Conservation (phyloP, 768 basidiomycete genomes). For the Xerocomellus amylosporus region DNA sequence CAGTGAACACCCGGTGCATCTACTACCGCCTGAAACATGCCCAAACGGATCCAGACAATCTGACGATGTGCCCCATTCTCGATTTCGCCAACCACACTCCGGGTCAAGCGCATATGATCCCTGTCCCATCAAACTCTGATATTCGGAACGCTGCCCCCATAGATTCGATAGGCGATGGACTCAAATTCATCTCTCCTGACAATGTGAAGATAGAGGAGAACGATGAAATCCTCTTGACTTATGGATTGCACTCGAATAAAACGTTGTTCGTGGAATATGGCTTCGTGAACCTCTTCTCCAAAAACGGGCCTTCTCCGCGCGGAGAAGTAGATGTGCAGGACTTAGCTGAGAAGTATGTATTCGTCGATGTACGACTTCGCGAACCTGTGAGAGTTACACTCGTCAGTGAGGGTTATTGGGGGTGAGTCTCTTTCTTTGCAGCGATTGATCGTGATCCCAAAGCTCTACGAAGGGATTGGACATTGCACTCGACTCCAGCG, state of each 20-base stretch:
- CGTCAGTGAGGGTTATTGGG: constrained; percentile 74
- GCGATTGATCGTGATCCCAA: neutral
- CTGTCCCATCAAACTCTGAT: constrained; percentile 36
- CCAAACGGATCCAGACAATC: constrained; percentile 62
- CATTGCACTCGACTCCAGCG: constrained; percentile 58
- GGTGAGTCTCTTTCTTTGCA: constrained; percentile 44
- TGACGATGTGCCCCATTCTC: constrained; percentile 84
- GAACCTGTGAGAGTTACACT: constrained; percentile 53
- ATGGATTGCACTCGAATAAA: constrained; percentile 76
- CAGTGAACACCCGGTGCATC: constrained; percentile 92
- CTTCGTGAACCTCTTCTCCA: constrained; percentile 52
- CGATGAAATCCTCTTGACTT: constrained; percentile 73
- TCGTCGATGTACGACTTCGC: constrained; percentile 39
- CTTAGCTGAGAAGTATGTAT: constrained; percentile 50
- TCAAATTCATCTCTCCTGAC: constrained; percentile 50
- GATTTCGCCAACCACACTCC: constrained; percentile 86
- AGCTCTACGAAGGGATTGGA: constrained; percentile 64
- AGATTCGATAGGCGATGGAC: constrained; percentile 40
- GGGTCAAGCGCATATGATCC: constrained; percentile 42
- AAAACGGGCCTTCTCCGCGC: constrained; percentile 27
- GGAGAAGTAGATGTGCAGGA: constrained; percentile 67
- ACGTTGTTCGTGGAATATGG: constrained; percentile 89
- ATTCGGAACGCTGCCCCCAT: constrained; percentile 38
- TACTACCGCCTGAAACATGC: constrained; percentile 57
- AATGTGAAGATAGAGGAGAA: constrained; percentile 41